Percentiles rank a stretch among this genome's conserved stretches.
These are phyloP conservation scores for Chaetomidium leptoderma DNA, from an alignment of 495 filamentous ascomycete species.

Conservation along the genomic window DNA sequence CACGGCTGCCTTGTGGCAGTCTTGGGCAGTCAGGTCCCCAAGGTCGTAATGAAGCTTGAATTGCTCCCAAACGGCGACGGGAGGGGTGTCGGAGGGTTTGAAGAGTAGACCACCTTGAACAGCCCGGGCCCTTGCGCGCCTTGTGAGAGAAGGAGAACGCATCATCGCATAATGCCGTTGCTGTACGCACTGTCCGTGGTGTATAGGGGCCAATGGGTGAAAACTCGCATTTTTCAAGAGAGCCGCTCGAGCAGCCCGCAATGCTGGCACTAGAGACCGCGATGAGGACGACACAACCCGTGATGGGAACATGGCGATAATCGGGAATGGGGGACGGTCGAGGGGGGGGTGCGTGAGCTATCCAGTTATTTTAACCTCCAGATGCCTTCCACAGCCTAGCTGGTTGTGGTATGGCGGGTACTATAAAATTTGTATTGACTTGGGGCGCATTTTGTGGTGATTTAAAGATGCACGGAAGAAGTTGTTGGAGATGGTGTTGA, in stretches of 20 bases:
- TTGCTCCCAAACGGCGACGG: conserved; percentile 23
- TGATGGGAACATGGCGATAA: conserved; percentile 7
- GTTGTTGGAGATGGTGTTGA: neutral
- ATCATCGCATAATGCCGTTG: neutral
- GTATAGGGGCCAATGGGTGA: neutral
- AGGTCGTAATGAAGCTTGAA: neutral
- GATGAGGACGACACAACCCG: conserved; percentile 6
- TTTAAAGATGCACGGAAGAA: neutral
- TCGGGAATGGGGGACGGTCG: neutral
- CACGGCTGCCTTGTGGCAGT: conserved; percentile 20
- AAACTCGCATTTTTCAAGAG: neutral
- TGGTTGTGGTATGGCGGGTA: neutral
- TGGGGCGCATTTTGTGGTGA: neutral
- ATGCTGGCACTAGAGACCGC: neutral
- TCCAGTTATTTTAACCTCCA: neutral
- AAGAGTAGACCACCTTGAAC: neutral
- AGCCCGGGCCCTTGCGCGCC: too few species aligned
- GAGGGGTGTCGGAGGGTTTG: conserved; percentile 16
- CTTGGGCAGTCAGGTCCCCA: conserved; percentile 23
- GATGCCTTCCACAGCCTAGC: neutral
- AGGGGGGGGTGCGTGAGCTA: neutral
- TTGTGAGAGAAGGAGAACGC: neutral
- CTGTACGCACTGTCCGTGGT: neutral
- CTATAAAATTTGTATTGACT: neutral
- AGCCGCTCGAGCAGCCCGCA: neutral